These are phyloP conservation scores for Heracleum sosnowskyi DNA, from an alignment of 129 eudicot genomes.

Conservation along the genomic window DNA sequence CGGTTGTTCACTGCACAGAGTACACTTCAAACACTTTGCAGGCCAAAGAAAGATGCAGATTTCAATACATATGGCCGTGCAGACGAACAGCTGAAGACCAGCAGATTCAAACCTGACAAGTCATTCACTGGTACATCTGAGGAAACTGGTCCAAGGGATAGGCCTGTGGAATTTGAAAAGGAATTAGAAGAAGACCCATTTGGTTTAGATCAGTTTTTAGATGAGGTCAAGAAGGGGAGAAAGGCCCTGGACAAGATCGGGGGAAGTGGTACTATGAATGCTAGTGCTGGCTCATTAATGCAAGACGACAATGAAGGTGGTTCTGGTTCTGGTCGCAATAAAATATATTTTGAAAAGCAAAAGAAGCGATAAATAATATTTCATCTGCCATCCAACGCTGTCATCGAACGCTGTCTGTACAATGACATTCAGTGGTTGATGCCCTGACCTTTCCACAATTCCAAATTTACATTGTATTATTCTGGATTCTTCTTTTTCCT, in stretches of 20 bases:
- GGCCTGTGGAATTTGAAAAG: slow-evolving; percentile 80
- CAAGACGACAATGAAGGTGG: slow-evolving; percentile 58
- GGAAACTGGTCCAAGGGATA: slow-evolving; percentile 43
- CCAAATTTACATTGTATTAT: neutral
- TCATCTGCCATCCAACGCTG: neutral
- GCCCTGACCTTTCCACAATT: neutral
- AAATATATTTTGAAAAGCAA: slow-evolving; percentile 46
- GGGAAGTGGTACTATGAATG: no score
- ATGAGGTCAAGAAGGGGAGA: no score
- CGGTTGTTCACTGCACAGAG: slow-evolving; percentile 69
- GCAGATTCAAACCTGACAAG: slow-evolving; percentile 67
- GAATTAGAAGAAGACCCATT: slow-evolving; percentile 71
- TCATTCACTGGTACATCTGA: slow-evolving; percentile 59
- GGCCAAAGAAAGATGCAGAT: slow-evolving; percentile 75
- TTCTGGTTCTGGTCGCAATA: slow-evolving; percentile 40
- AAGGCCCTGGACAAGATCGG: no score
- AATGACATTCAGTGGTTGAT: neutral
- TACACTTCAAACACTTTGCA: slow-evolving; percentile 57
- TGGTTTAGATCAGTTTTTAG: no score
- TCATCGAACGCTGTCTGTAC: neutral
- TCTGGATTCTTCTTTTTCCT: no score
- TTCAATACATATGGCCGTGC: slow-evolving; percentile 74
- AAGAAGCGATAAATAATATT: slow-evolving; percentile 29
- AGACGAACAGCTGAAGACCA: slow-evolving; percentile 77
- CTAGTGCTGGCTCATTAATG: slow-evolving; percentile 58